Percentiles rank a stretch among this genome's conserved stretches.
Evolutionary conservation across 2,329 filamentous ascomycete species (phyloP).

Genomic region (Venturia nashicola): DNA sequence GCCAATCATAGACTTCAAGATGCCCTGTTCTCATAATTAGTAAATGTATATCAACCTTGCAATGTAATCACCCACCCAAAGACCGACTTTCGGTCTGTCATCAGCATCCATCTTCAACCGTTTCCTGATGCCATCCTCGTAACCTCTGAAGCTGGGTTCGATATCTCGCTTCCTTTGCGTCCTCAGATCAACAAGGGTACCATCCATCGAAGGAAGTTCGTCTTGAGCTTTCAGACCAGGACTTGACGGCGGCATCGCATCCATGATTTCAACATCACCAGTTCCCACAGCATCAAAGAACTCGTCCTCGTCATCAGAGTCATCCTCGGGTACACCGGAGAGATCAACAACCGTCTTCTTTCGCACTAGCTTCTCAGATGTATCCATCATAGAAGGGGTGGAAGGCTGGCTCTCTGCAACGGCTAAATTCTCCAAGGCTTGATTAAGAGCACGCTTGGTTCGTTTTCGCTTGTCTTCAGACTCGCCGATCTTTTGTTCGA

Average conservation of each 20-base stretch:
- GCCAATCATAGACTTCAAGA: slow-evolving; percentile 98
- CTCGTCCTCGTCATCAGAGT: slow-evolving; percentile 75
- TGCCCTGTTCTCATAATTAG: slow-evolving; percentile 48
- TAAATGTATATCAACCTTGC: not conserved
- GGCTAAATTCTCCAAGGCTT: slow-evolving; percentile 55
- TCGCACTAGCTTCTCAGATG: slow-evolving; percentile 28
- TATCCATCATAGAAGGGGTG: slow-evolving; percentile 12
- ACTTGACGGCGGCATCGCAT: slow-evolving; percentile 44
- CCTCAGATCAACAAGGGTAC: slow-evolving; percentile 13
- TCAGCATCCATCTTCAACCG: slow-evolving; percentile 83
- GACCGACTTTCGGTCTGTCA: slow-evolving; percentile 81
- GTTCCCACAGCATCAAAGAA: slow-evolving; percentile 97
- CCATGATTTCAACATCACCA: slow-evolving; percentile 72
- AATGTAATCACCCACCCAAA: slow-evolving; percentile 60
- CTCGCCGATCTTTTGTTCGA: slow-evolving; percentile 78
- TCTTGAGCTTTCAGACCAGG: slow-evolving; percentile 27
- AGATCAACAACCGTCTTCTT: slow-evolving; percentile 59
- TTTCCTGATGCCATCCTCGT: slow-evolving; percentile 75
- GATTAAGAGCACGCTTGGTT: slow-evolving; percentile 79
- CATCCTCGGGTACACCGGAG: slow-evolving; percentile 51
- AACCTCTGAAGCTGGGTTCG: slow-evolving; percentile 69
- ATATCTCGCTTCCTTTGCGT: slow-evolving; percentile 47
- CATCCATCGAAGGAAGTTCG: slow-evolving; percentile 8
- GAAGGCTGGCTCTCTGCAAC: slow-evolving; percentile 13
- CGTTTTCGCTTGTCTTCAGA: slow-evolving; percentile 81